A percentile compares a stretch with the other conserved stretches of the same genome.
These are phyloP conservation scores for Aureobasidium melanogenum DNA, from an alignment of 2,329 filamentous ascomycete species.

Conservation along the genomic window DNA sequence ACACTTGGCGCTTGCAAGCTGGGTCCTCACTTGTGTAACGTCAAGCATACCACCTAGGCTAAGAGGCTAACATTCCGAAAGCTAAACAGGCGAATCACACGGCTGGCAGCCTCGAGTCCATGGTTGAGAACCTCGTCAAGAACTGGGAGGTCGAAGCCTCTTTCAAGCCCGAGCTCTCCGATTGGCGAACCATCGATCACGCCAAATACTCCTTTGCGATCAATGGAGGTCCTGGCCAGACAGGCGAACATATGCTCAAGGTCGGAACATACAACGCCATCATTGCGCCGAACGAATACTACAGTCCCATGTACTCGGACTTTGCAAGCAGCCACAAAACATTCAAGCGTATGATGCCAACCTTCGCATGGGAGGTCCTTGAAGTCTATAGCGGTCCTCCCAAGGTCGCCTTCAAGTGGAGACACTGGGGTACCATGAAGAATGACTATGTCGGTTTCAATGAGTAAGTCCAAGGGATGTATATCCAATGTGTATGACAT, in stretches of 20 bases:
- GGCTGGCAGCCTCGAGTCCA: slow-evolving; percentile 46
- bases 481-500: background rate
- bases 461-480: slow-evolving; percentile 39
- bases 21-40: background rate
- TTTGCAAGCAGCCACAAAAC: slow-evolving; percentile 59
- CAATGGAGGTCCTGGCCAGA: slow-evolving; percentile 50
- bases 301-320: slow-evolving; percentile 52
- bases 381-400: slow-evolving; percentile 60
- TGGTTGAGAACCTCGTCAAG: slow-evolving; percentile 63
- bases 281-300: slow-evolving; percentile 55
- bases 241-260: slow-evolving; percentile 55
- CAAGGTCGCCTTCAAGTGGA: slow-evolving; percentile 54
- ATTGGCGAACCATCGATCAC: slow-evolving; percentile 59
- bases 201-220: slow-evolving; percentile 54
- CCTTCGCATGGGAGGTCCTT: slow-evolving; percentile 61
- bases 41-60: background rate
- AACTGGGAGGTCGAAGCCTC: slow-evolving; percentile 67
- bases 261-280: slow-evolving; percentile 63
- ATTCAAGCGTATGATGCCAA: slow-evolving; percentile 66
- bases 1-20: background rate
- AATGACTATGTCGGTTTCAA: slow-evolving; percentile 58
- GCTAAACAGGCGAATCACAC: slow-evolving; percentile 50
- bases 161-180: slow-evolving; percentile 51
- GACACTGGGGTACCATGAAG: slow-evolving; percentile 60
- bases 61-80: slow-evolving; percentile 24